A percentile compares a stretch with the other conserved stretches of the same genome.
Evolutionary conservation across 805 yeast species (phyloP).

Genomic region (Millerozyma miso): DNA sequence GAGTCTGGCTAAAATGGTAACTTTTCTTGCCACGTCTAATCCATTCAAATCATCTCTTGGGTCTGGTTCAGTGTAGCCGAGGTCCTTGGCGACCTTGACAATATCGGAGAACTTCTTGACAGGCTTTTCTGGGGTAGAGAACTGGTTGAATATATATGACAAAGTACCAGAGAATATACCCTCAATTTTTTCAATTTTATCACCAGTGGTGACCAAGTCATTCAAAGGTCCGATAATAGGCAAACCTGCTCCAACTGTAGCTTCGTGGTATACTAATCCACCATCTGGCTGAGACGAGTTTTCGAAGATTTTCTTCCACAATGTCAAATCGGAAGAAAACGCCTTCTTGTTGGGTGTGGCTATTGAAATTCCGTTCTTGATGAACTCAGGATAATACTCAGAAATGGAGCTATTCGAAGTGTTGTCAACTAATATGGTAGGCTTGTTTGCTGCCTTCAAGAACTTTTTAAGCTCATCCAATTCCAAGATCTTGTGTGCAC

Average conservation of each 20-base stretch:
- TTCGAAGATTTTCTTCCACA: constrained; percentile 74
- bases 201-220: constrained; percentile 90
- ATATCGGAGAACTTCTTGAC: constrained; percentile 79
- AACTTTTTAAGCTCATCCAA: constrained; percentile 57
- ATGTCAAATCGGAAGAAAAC: constrained; percentile 67
- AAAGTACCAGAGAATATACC: constrained; percentile 96
- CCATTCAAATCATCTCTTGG: constrained; percentile 99
- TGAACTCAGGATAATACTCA: constrained; percentile 66
- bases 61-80: constrained; percentile 98
- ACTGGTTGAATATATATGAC: constrained; percentile 92
- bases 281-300: constrained; percentile 48
- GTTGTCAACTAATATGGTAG: constrained; percentile 88
- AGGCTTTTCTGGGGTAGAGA: constrained; percentile 62
- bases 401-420: constrained; percentile 84
- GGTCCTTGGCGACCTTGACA: constrained; percentile 78
- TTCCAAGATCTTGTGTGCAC: constrained; percentile 47
- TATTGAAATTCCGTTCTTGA: constrained; percentile 76
- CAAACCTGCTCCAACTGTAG: constrained; percentile 98
- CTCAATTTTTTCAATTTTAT: constrained; percentile 83
- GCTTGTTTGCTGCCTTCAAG: constrained; percentile 62
- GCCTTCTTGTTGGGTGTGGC: constrained; percentile 99
- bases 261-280: constrained; percentile 92
- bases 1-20: constrained; percentile 90
- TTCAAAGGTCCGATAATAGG: constrained; percentile 87
- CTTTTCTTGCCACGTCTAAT: constrained; percentile 96